Percentiles rank a stretch among this genome's conserved stretches.
These are phyloP conservation scores for Plasmodium cynomolgi DNA, from an alignment of 169 alveolate species.

Conservation along the genomic window DNA sequence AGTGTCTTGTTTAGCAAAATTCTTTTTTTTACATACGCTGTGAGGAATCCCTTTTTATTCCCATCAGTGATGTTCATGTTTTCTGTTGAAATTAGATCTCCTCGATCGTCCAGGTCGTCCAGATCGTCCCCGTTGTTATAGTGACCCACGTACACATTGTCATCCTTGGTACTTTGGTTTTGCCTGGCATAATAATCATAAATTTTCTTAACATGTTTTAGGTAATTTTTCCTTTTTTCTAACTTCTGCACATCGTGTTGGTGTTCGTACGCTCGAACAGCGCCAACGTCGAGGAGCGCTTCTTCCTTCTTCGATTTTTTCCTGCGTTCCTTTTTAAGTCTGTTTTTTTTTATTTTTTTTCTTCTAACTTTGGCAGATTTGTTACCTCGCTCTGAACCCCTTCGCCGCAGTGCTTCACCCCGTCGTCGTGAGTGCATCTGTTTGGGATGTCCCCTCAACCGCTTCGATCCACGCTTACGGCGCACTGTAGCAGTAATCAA, in stretches of 20 bases:
- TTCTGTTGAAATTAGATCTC: background rate
- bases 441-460: background rate
- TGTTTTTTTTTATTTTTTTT: background rate
- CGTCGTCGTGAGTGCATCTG: background rate
- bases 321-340: background rate
- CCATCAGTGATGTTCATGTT: background rate
- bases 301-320: background rate
- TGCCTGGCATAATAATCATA: slow-evolving; percentile 20
- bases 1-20: slow-evolving; percentile 28
- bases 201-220: slow-evolving; percentile 26
- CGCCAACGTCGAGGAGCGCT: slow-evolving; percentile 11
- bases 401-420: background rate
- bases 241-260: background rate
- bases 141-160: background rate
- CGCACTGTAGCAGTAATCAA: background rate
- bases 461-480: background rate
- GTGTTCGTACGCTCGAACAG: background rate
- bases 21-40: slow-evolving; percentile 34
- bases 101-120: slow-evolving; percentile 5
- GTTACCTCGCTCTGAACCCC: background rate
- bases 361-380: background rate
- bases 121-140: background rate
- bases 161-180: background rate
- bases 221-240: slow-evolving; percentile 45
- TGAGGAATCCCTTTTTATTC: slow-evolving; percentile 30